phyloP scores from a whole-genome alignment of 192 early-diverging fungal genomes.

The Chytriomyces sp. region DNA sequence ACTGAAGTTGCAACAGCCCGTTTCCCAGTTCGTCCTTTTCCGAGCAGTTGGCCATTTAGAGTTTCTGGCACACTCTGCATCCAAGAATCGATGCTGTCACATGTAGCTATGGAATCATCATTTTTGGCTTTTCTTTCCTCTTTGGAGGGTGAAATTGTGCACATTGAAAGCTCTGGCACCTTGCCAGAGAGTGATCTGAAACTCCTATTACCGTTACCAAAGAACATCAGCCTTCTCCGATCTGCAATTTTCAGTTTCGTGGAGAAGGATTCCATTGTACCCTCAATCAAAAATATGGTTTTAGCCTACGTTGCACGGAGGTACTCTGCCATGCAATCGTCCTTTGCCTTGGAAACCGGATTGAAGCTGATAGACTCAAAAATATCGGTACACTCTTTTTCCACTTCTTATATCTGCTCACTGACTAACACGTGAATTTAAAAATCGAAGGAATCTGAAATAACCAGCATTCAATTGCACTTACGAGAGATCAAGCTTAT shows the following conservation, averaged over 20 bases:
- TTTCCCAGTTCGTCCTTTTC: not conserved
- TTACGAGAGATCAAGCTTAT: slow-evolving; percentile 20
- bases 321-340: no score
- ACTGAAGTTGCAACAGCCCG: slow-evolving; percentile 12
- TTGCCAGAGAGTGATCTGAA: not conserved
- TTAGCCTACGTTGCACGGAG: no score
- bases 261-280: not conserved
- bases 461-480: not conserved
- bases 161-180: no score
- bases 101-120: slow-evolving; percentile 59
- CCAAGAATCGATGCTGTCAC: slow-evolving; percentile 63
- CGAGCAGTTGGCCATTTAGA: slow-evolving; percentile 21
- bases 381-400: no score
- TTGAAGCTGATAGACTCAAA: no score
- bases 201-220: slow-evolving; percentile 8
- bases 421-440: no score
- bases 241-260: slow-evolving; percentile 20
- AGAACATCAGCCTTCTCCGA: not conserved
- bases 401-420: no score
- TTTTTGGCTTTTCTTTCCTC: slow-evolving; percentile 46
- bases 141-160: not conserved
- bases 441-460: no score
- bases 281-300: no score
- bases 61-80: slow-evolving; percentile 54
- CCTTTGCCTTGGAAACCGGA: no score